Evolutionary conservation across 306 rosid species (phyloP).

Genomic region (Vicia faba): DNA sequence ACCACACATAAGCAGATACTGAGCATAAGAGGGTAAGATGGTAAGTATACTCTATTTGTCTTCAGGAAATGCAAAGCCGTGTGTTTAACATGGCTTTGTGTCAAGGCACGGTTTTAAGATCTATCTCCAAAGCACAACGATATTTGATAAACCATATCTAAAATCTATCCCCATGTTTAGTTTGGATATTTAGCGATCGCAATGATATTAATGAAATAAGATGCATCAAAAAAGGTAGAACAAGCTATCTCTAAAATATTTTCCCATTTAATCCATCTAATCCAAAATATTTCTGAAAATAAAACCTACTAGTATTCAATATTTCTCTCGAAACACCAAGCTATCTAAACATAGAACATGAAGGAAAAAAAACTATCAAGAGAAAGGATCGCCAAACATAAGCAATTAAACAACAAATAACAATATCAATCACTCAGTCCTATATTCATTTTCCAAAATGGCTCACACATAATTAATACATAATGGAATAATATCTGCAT

Average conservation of each 20-base stretch:
- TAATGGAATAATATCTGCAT: neutral
- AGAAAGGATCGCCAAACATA: slow-evolving; percentile 21
- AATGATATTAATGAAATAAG: slow-evolving; percentile 18
- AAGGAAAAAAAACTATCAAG: neutral
- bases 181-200: neutral
- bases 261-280: too few species aligned
- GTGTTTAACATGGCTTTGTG: neutral
- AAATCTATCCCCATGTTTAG: neutral
- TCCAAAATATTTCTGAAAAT: slow-evolving; percentile 9
- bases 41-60: slow-evolving; percentile 2
- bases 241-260: too few species aligned
- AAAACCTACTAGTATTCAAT: slow-evolving; percentile 14
- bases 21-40: neutral
- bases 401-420: slow-evolving; percentile 27
- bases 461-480: slow-evolving; percentile 15
- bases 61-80: slow-evolving; percentile 5
- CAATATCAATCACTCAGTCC: neutral
- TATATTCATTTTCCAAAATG: slow-evolving; percentile 17
- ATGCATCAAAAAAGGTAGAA: neutral
- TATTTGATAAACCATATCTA: neutral
- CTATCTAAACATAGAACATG: neutral
- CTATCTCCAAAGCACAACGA: neutral
- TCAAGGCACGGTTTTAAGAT: slow-evolving; percentile 12
- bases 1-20: neutral
- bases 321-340: slow-evolving; percentile 5